A percentile compares a stretch with the other conserved stretches of the same genome.
These are phyloP conservation scores for Celoporthe dispersa DNA, from an alignment of 2,329 filamentous ascomycete species.

Conservation along the genomic window DNA sequence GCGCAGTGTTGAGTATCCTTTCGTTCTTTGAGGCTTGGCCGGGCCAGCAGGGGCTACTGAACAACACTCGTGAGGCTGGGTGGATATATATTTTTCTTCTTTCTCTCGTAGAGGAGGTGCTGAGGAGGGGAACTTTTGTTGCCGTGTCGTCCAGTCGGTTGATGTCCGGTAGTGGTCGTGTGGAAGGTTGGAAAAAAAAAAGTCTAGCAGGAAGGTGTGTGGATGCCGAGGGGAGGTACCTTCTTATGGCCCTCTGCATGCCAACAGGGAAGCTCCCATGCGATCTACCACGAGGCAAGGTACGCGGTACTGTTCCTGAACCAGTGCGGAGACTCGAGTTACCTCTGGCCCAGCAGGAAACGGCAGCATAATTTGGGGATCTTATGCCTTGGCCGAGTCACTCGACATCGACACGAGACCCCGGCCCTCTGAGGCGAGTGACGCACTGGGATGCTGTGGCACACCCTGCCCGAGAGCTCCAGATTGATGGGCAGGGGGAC, in stretches of 20 bases:
- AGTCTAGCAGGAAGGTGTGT: constrained; percentile 36
- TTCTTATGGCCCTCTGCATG: constrained; percentile 46
- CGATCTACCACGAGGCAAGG: constrained; percentile 52
- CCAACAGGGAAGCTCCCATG: constrained; percentile 51
- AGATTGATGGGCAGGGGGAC: constrained; percentile 40
- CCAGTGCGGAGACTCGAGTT: constrained; percentile 46
- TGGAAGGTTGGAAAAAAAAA: constrained; percentile 36
- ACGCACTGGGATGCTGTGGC: constrained; percentile 41
- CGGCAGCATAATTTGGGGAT: constrained; percentile 63
- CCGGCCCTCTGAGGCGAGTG: constrained; percentile 43
- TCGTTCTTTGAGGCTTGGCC: background rate
- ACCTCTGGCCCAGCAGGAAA: constrained; percentile 53
- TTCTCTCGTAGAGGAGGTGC: background rate
- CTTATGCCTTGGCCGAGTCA: constrained; percentile 59
- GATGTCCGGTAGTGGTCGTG: constrained; percentile 45
- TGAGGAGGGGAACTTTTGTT: background rate
- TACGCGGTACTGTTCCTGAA: constrained; percentile 49
- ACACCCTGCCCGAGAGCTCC: constrained; percentile 31
- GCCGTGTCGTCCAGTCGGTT: constrained; percentile 48
- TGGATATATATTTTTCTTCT: background rate
- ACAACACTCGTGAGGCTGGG: background rate
- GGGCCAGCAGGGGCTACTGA: background rate
- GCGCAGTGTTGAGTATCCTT: background rate
- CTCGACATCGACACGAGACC: constrained; percentile 57
- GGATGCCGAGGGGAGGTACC: constrained; percentile 46